Conservation (phyloP, 371 early-diverging fungal species). For the Rhizopus microsporus region DNA sequence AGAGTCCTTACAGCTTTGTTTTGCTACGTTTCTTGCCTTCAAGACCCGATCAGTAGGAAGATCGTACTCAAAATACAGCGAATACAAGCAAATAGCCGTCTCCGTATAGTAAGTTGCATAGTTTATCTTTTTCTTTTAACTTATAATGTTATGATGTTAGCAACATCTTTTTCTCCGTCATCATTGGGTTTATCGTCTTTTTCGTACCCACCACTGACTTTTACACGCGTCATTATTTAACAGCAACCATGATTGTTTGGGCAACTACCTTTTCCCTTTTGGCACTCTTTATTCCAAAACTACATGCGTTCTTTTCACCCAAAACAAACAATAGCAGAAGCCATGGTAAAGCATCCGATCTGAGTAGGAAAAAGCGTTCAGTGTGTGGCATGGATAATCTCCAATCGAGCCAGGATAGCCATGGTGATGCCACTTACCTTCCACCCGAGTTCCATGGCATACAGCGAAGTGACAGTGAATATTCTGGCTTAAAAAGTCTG, state of each 20-base stretch:
- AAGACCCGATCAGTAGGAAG: constrained; percentile 56
- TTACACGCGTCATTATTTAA: constrained; percentile 53
- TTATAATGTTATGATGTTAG: constrained; percentile 20
- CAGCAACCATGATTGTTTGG: constrained; percentile 55
- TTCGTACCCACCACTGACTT: constrained; percentile 53
- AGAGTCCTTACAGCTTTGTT: constrained; percentile 38
- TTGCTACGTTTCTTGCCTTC: constrained; percentile 58
- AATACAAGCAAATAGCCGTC: constrained; percentile 60
- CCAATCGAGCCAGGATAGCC: constrained; percentile 1
- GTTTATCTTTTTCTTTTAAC: background rate
- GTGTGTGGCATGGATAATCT: constrained; percentile 1
- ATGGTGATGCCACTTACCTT: background rate
- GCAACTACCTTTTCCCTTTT: constrained; percentile 58
- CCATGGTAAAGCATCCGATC: constrained; percentile 28
- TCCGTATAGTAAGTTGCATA: constrained; percentile 58
- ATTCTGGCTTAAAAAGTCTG: constrained; percentile 29
- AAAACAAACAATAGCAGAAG: constrained; percentile 2
- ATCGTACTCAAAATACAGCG: constrained; percentile 55
- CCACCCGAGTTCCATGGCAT: constrained; percentile 1
- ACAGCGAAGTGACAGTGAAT: constrained; percentile 4
- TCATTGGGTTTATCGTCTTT: constrained; percentile 54
- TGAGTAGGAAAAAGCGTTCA: constrained; percentile 20
- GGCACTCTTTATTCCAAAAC: constrained; percentile 56
- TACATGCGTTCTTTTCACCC: constrained; percentile 37
- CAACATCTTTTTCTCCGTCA: constrained; percentile 58